Percentiles rank a stretch among this genome's conserved stretches.
Evolutionary conservation across 1,139 yeast genomes (phyloP).

Genomic region (Scheffersomyces segobiensis): DNA sequence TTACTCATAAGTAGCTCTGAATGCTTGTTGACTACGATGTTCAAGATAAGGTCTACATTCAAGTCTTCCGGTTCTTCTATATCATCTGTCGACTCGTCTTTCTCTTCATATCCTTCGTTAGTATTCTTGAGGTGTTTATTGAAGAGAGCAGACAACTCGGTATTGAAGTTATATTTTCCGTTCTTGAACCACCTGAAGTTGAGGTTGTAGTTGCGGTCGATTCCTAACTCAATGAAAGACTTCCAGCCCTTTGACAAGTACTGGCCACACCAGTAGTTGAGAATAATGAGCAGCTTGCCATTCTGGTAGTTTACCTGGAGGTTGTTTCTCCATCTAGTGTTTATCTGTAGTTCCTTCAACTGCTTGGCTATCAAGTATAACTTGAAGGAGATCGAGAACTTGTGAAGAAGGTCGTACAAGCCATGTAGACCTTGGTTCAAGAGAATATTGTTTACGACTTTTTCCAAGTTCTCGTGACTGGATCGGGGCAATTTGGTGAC

Average conservation of each 20-base stretch:
- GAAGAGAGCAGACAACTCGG: neutral
- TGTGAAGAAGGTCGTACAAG: slow-evolving; percentile 66
- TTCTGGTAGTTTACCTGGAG: slow-evolving; percentile 67
- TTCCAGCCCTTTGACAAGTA: slow-evolving; percentile 37
- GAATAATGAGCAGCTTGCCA: slow-evolving; percentile 57
- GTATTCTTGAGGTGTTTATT: neutral
- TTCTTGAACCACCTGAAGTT: slow-evolving; percentile 71
- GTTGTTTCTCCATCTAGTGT: slow-evolving; percentile 63
- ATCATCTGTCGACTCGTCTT: slow-evolving; percentile 11
- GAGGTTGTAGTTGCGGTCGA: slow-evolving; percentile 52
- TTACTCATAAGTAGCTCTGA: slow-evolving; percentile 33
- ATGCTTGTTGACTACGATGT: slow-evolving; percentile 38
- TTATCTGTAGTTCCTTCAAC: slow-evolving; percentile 51
- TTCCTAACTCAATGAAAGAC: slow-evolving; percentile 65
- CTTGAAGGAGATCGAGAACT: slow-evolving; percentile 73
- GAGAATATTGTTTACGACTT: slow-evolving; percentile 57
- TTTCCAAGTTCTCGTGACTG: slow-evolving; percentile 52
- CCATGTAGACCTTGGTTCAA: slow-evolving; percentile 54
- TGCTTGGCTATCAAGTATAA: slow-evolving; percentile 70
- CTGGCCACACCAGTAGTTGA: slow-evolving; percentile 71
- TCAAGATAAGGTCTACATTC: slow-evolving; percentile 37
- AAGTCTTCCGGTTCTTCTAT: slow-evolving; percentile 28
- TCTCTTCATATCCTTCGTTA: slow-evolving; percentile 6
- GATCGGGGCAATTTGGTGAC: slow-evolving; percentile 33
- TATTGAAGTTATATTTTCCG: slow-evolving; percentile 35